A percentile compares a stretch with the other conserved stretches of the same genome.
Evolutionary conservation across 106 monocot genomes (phyloP).

Genomic region (Dioscorea dumetorum): DNA sequence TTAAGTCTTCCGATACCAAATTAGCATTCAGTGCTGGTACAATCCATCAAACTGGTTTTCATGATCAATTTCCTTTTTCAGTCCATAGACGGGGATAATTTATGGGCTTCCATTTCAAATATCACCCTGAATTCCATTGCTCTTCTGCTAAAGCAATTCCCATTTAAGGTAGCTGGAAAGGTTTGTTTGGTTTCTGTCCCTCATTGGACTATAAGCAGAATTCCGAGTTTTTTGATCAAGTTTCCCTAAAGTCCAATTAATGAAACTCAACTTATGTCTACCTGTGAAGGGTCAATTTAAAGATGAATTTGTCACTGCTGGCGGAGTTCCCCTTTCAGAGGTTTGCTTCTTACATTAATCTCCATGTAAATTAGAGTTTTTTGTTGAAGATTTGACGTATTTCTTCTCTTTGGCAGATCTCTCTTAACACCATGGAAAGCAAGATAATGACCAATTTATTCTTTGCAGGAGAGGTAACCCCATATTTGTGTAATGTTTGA

Average conservation of each 20-base stretch:
- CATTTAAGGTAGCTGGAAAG: conserved; percentile 73
- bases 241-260: not conserved
- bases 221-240: not conserved
- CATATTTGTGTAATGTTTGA: not conserved
- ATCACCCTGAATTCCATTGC: conserved; percentile 47
- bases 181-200: conserved; percentile 19
- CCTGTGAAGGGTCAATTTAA: conserved; percentile 85
- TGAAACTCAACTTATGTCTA: not conserved
- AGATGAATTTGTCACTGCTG: conserved; percentile 98
- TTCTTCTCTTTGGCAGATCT: conserved; percentile 45
- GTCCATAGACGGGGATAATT: conserved; percentile 67
- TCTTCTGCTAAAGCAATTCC: conserved; percentile 70
- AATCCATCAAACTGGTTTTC: conserved; percentile 1
- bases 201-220: not conserved
- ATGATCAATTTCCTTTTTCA: conserved; percentile 17
- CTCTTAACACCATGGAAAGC: conserved; percentile 86
- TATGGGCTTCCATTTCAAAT: conserved; percentile 80
- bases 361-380: too few relatives aligned
- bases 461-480: conserved; percentile 89
- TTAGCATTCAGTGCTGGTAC: not conserved
- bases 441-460: conserved; percentile 59
- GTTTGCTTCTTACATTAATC: conserved; percentile 20
- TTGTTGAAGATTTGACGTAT: conserved; percentile 1
- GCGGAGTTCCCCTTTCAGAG: conserved; percentile 95
- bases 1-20: not conserved